phyloP scores from a whole-genome alignment of 2,329 filamentous ascomycete genomes.

The Cladosporium halotolerans region DNA sequence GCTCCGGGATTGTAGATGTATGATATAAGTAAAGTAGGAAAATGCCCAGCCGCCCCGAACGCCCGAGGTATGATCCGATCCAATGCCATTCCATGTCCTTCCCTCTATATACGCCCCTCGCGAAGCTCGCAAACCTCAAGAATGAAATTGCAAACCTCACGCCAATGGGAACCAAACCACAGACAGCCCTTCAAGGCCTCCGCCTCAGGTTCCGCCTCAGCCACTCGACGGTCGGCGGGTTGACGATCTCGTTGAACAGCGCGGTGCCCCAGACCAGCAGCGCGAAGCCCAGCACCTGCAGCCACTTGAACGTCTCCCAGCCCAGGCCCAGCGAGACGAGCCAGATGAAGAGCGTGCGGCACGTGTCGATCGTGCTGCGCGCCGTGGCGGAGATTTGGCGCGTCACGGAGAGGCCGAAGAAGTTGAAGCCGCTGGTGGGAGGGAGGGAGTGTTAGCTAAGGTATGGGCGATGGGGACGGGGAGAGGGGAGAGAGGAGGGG shows the following conservation, averaged over 20 bases:
- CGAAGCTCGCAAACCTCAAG: background rate
- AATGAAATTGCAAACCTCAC: background rate
- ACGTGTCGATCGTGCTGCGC: slow-evolving; percentile 93
- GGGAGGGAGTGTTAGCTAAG: background rate
- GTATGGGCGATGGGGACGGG: background rate
- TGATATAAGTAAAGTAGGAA: too few species aligned
- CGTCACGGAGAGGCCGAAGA: slow-evolving; percentile 93
- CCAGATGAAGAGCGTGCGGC: slow-evolving; percentile 97
- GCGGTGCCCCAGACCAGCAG: slow-evolving; percentile 95
- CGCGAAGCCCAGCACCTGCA: slow-evolving; percentile 83
- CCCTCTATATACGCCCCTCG: too few species aligned
- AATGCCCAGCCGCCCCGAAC: too few species aligned
- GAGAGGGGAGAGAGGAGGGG: background rate
- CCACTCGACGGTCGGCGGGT: slow-evolving; percentile 53
- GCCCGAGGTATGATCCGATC: too few species aligned
- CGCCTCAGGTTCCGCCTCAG: slow-evolving; percentile 15
- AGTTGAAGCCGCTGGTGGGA: slow-evolving; percentile 78
- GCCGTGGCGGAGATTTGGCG: slow-evolving; percentile 84
- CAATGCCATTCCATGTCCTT: too few species aligned
- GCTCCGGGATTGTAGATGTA: too few species aligned
- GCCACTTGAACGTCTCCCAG: slow-evolving; percentile 97
- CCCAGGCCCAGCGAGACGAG: slow-evolving; percentile 84
- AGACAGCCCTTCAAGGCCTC: background rate
- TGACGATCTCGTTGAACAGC: slow-evolving; percentile 89
- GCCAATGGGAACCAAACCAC: too few species aligned